These are phyloP conservation scores for Candida silvatica DNA, from an alignment of 805 yeast genomes.

Conservation along the genomic window DNA sequence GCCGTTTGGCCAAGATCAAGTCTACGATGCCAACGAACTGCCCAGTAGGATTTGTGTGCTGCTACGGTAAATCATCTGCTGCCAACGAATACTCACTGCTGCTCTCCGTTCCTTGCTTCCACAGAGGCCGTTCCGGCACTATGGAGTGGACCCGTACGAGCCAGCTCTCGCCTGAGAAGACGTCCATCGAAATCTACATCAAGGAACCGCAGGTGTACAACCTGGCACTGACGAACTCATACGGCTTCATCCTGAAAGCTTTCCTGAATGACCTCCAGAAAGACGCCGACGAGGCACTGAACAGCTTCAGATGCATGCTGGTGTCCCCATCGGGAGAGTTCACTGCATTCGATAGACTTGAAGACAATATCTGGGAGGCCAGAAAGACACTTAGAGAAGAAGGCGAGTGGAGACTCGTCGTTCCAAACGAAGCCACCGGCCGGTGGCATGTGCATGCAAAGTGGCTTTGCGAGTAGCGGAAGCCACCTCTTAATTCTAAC, in stretches of 20 bases:
- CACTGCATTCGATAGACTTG: conserved; percentile 45
- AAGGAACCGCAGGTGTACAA: conserved; percentile 74
- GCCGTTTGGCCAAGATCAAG: conserved; percentile 68
- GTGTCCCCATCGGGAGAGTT: conserved; percentile 84
- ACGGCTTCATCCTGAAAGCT: conserved; percentile 47
- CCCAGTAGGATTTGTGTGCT: conserved; percentile 60
- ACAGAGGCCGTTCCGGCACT: conserved; percentile 53
- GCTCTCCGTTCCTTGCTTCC: conserved; percentile 66
- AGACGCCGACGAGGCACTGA: background rate
- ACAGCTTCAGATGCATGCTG: conserved; percentile 41
- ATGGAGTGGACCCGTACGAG: conserved; percentile 56
- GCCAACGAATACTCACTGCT: conserved; percentile 65
- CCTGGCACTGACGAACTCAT: conserved; percentile 47
- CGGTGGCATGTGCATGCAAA: conserved; percentile 89
- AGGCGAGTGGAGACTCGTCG: conserved; percentile 81
- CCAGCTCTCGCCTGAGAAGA: conserved; percentile 59
- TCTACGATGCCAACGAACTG: conserved; percentile 69
- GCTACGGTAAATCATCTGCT: conserved; percentile 39
- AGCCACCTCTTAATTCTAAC: background rate
- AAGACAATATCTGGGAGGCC: conserved; percentile 46
- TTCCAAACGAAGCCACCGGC: conserved; percentile 64
- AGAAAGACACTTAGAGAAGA: conserved; percentile 54
- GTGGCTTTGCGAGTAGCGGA: conserved; percentile 38
- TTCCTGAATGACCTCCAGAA: background rate
- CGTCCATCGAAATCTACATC: conserved; percentile 67